Evolutionary conservation across 2,329 filamentous ascomycete species (phyloP).

Genomic region (Pseudogymnoascus sp.): DNA sequence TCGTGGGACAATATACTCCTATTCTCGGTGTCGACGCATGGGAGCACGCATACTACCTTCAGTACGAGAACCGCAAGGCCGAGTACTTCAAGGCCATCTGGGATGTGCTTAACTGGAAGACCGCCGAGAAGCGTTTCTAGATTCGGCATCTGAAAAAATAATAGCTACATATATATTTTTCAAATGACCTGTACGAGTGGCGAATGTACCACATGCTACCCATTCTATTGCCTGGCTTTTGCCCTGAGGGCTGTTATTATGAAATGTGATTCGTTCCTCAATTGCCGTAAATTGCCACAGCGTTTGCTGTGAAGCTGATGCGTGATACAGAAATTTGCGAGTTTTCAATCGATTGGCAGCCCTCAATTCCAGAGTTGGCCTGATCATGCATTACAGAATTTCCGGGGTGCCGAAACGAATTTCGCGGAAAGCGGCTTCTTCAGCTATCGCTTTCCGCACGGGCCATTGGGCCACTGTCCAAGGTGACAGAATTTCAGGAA

Average conservation of each 20-base stretch:
- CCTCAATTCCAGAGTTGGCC: neutral
- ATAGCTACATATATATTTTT: conserved; percentile 6
- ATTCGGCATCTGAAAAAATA: conserved; percentile 24
- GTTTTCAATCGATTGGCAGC: neutral
- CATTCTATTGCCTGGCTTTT: neutral
- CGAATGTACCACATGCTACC: neutral
- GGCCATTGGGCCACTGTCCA: neutral
- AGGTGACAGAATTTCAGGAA: conserved; percentile 7
- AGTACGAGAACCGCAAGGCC: conserved; percentile 95
- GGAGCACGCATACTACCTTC: conserved; percentile 94
- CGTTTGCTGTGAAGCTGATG: neutral
- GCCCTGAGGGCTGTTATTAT: neutral
- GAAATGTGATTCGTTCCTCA: neutral
- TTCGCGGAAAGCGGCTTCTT: conserved; percentile 2
- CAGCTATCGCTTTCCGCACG: neutral
- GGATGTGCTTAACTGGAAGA: conserved; percentile 95
- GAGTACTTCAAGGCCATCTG: conserved; percentile 92
- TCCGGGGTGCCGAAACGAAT: neutral
- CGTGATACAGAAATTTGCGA: neutral
- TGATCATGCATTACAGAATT: neutral
- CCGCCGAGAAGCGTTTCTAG: conserved; percentile 67
- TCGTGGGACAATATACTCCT: conserved; percentile 73
- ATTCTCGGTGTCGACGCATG: conserved; percentile 87
- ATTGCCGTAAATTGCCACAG: neutral
- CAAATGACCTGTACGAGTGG: conserved; percentile 3